Evolutionary conservation across 257 asterid genomes (phyloP).

Genomic region (Lavandula angustifolia): DNA sequence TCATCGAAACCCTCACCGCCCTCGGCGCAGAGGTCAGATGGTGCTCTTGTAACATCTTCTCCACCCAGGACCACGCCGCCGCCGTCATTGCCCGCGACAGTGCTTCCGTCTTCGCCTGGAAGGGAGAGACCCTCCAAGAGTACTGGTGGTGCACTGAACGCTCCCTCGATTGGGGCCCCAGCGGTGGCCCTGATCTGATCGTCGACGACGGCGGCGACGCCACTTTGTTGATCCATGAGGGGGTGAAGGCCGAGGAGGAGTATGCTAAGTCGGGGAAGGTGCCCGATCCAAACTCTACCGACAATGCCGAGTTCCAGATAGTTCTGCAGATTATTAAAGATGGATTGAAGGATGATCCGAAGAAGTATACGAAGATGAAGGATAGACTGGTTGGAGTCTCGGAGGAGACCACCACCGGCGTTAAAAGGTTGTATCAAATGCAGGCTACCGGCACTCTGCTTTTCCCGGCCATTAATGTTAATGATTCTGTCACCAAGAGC

Average conservation of each 20-base stretch:
- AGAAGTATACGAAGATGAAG: constrained; percentile 71
- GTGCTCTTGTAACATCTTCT: too few relatives aligned
- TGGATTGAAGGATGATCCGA: constrained; percentile 67
- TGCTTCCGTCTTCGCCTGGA: constrained; percentile 95
- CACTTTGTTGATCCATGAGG: constrained; percentile 78
- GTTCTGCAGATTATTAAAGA: constrained; percentile 67
- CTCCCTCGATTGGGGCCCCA: constrained; percentile 88
- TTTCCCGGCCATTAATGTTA: too few relatives aligned
- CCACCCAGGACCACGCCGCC: too few relatives aligned
- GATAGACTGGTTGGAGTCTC: constrained; percentile 86
- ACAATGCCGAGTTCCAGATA: constrained; percentile 77
- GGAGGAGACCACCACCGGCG: constrained; percentile 94
- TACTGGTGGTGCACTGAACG: constrained; percentile 99
- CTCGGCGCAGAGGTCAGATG: too few relatives aligned
- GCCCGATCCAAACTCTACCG: constrained; percentile 79
- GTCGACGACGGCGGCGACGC: constrained; percentile 93
- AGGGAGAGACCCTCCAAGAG: constrained; percentile 82
- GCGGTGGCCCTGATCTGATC: too few relatives aligned
- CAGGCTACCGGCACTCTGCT: too few relatives aligned
- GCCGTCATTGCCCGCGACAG: too few relatives aligned
- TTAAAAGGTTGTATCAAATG: too few relatives aligned
- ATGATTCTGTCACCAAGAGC: too few relatives aligned
- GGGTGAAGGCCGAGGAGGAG: constrained; percentile 87
- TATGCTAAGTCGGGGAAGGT: constrained; percentile 52
- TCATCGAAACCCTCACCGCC: too few relatives aligned